These are phyloP conservation scores for Zanthoxylum bungeanum DNA, from an alignment of 345 rosid species.

Conservation along the genomic window DNA sequence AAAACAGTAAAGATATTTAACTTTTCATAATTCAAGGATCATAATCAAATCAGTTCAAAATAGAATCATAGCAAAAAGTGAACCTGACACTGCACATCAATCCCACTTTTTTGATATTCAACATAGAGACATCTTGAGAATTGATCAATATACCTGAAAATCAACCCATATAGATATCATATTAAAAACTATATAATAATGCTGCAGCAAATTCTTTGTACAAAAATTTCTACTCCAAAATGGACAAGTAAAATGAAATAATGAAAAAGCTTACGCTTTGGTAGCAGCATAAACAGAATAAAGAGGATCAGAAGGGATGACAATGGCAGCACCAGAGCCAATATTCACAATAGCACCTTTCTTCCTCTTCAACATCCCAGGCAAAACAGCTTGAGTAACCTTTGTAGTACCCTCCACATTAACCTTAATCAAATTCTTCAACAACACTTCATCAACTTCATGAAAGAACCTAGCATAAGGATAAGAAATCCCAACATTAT, in stretches of 20 bases:
- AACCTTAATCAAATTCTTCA: conserved; percentile 37
- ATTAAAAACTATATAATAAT: not conserved
- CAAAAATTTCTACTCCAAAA: not conserved
- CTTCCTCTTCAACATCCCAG: conserved; percentile 40
- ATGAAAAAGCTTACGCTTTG: conserved; percentile 37
- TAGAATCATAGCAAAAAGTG: not conserved
- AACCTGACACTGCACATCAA: conserved; percentile 58
- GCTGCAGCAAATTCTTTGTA: not conserved
- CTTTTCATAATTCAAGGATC: not conserved
- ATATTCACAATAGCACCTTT: conserved; percentile 49
- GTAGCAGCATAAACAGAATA: conserved; percentile 34
- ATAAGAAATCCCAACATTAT: conserved; percentile 34
- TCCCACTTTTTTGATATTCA: conserved; percentile 42
- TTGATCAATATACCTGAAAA: conserved; percentile 37
- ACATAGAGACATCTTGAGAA: conserved; percentile 36
- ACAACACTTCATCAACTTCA: conserved; percentile 33
- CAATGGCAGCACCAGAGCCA: conserved; percentile 42
- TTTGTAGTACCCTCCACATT: conserved; percentile 34
- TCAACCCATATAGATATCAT: not conserved
- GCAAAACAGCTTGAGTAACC: conserved; percentile 38
- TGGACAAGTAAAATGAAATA: not conserved
- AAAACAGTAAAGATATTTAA: not conserved
- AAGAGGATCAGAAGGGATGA: conserved; percentile 29
- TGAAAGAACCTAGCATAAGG: conserved; percentile 35
- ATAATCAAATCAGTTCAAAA: no score